Percentiles rank a stretch among this genome's conserved stretches.
phyloP scores from a whole-genome alignment of 257 asterid species.

The Fraxinus quadrangulata region DNA sequence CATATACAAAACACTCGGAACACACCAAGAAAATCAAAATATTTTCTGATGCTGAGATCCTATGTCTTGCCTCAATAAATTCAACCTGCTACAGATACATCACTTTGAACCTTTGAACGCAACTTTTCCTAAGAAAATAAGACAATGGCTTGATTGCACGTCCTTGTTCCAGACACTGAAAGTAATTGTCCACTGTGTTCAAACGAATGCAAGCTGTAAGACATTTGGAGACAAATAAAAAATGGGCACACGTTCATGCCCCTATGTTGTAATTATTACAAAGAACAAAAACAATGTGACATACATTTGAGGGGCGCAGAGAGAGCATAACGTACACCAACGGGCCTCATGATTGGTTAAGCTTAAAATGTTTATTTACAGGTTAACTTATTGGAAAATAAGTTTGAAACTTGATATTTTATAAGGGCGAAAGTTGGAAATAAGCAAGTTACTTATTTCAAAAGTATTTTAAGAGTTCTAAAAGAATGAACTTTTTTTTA shows the following conservation, averaged over 20 bases:
- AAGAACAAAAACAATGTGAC: not conserved
- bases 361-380: too few relatives aligned
- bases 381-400: too few relatives aligned
- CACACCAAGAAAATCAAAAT: not conserved
- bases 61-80: not conserved
- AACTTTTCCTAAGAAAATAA: slow-evolving; percentile 71
- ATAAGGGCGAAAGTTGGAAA: too few relatives aligned
- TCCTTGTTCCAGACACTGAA: slow-evolving; percentile 70
- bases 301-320: not conserved
- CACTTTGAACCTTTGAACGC: slow-evolving; percentile 39
- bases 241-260: not conserved
- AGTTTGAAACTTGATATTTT: too few relatives aligned
- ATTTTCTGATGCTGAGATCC: not conserved
- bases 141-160: slow-evolving; percentile 66
- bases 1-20: not conserved
- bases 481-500: too few relatives aligned
- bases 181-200: slow-evolving; percentile 65
- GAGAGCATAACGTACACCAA: not conserved
- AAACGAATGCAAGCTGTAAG: not conserved
- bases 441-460: too few relatives aligned
- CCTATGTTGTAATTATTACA: not conserved
- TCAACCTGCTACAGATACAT: slow-evolving; percentile 43
- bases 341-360: not conserved
- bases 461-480: too few relatives aligned
- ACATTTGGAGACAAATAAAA: slow-evolving; percentile 15